phyloP scores from a whole-genome alignment of 495 filamentous ascomycete genomes.

The Aspergillus ostianus region DNA sequence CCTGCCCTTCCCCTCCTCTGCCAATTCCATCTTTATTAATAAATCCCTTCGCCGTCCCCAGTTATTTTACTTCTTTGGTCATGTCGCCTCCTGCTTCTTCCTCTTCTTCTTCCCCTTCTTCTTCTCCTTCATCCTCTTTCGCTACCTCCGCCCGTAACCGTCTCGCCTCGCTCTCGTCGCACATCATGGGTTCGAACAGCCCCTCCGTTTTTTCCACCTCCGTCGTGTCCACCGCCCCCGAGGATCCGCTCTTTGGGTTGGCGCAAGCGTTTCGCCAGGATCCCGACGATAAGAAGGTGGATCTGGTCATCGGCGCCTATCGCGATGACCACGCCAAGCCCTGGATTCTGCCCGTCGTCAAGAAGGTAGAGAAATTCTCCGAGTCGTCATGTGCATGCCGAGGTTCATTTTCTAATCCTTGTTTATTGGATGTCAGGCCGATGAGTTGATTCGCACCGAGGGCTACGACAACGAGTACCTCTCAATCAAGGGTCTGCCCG shows the following conservation, averaged over 20 bases:
- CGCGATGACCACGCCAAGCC: constrained; percentile 93
- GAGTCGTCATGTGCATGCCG: background rate
- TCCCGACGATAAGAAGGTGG: constrained; percentile 81
- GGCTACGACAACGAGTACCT: constrained; percentile 96
- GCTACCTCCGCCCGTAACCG: constrained; percentile 31
- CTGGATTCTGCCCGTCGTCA: constrained; percentile 97
- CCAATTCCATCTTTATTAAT: background rate
- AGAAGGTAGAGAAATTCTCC: constrained; percentile 62
- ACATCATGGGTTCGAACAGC: constrained; percentile 45
- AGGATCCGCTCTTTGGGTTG: constrained; percentile 93
- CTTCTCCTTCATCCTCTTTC: constrained; percentile 21
- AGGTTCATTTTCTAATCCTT: background rate
- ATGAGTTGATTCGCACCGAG: constrained; percentile 81
- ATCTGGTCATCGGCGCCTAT: constrained; percentile 96
- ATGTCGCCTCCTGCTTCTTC: constrained; percentile 20
- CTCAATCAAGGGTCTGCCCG: constrained; percentile 83
- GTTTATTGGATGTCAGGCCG: constrained; percentile 58
- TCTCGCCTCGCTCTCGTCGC: constrained; percentile 41
- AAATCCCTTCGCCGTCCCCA: constrained; percentile 13
- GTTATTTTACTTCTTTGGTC: constrained; percentile 21
- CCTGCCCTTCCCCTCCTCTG: background rate
- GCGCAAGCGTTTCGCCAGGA: constrained; percentile 88
- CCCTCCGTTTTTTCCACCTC: constrained; percentile 73
- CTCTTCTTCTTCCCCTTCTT: constrained; percentile 19
- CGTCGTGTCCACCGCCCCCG: constrained; percentile 83